phyloP scores from a whole-genome alignment of 805 yeast species.

The Ogataea pini region DNA sequence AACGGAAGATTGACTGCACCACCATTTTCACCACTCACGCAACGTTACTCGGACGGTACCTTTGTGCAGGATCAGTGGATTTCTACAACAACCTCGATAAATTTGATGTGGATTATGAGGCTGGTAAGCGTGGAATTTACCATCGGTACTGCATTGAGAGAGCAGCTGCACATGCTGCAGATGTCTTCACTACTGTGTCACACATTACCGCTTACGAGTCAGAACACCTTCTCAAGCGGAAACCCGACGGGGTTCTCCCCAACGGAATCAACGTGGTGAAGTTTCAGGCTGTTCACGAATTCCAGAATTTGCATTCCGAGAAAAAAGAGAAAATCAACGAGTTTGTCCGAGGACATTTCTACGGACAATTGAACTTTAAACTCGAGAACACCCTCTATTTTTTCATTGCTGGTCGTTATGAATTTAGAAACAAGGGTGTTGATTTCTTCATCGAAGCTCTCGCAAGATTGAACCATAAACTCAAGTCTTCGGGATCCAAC shows the following conservation, averaged over 20 bases:
- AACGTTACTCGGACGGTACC: conserved; percentile 87
- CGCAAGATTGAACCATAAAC: conserved; percentile 86
- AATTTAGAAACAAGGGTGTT: conserved; percentile 94
- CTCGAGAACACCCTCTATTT: conserved; percentile 91
- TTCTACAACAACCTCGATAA: conserved; percentile 85
- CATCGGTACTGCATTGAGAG: conserved; percentile 97
- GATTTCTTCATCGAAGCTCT: conserved; percentile 91
- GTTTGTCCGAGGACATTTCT: conserved; percentile 94
- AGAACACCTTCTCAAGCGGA: conserved; percentile 88
- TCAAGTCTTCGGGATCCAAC: conserved; percentile 78
- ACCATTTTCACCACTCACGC: conserved; percentile 98
- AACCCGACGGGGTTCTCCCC: conserved; percentile 97
- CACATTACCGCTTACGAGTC: conserved; percentile 96
- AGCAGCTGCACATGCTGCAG: conserved; percentile 93
- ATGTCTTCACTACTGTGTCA: conserved; percentile 95
- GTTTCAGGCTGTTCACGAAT: conserved; percentile 96
- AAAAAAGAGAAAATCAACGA: conserved; percentile 91
- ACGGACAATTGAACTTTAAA: conserved; percentile 94
- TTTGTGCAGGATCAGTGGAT: conserved; percentile 96
- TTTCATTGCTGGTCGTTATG: conserved; percentile 97
- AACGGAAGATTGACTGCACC: conserved; percentile 88
- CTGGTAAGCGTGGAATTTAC: conserved; percentile 96
- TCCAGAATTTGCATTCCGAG: conserved; percentile 92
- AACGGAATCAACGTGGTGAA: conserved; percentile 94
- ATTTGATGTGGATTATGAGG: conserved; percentile 96